Conservation (phyloP, 1,139 yeast genomes). For the Saccharomyces hybrid region DNA sequence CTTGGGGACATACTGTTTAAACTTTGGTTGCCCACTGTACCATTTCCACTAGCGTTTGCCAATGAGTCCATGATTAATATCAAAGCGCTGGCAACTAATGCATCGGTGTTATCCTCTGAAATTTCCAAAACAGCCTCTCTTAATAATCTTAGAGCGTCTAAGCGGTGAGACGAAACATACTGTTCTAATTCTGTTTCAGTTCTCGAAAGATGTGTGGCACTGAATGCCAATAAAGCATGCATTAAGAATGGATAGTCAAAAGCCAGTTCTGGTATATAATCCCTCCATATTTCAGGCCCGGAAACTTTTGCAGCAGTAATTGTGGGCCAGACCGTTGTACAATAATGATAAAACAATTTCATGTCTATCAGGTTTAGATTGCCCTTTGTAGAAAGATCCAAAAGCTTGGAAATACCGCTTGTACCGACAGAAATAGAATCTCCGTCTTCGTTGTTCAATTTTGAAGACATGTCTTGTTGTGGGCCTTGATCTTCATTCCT, state of each 20-base stretch:
- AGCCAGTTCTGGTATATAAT: constrained; percentile 81
- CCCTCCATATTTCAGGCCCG: constrained; percentile 79
- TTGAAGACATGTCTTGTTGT: background rate
- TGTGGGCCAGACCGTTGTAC: constrained; percentile 75
- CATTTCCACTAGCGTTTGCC: constrained; percentile 50
- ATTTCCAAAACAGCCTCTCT: constrained; percentile 83
- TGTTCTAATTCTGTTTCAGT: constrained; percentile 71
- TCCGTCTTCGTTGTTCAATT: constrained; percentile 2
- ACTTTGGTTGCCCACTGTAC: constrained; percentile 1
- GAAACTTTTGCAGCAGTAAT: constrained; percentile 88
- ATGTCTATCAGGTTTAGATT: constrained; percentile 67
- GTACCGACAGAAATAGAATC: background rate
- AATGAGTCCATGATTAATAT: constrained; percentile 85
- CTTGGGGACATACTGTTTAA: constrained; percentile 58
- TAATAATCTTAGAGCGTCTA: constrained; percentile 72
- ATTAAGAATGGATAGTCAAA: constrained; percentile 82
- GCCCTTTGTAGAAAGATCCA: constrained; percentile 27
- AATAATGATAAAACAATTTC: constrained; percentile 78
- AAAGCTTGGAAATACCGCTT: constrained; percentile 14
- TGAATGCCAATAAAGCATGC: constrained; percentile 84
- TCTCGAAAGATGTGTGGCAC: constrained; percentile 84
- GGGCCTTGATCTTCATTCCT: background rate
- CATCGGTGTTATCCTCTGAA: constrained; percentile 80
- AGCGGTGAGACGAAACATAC: constrained; percentile 79
- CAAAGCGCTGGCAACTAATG: constrained; percentile 85